Evolutionary conservation across 257 asterid species (phyloP).

Genomic region (Paraleonurus japonicus): DNA sequence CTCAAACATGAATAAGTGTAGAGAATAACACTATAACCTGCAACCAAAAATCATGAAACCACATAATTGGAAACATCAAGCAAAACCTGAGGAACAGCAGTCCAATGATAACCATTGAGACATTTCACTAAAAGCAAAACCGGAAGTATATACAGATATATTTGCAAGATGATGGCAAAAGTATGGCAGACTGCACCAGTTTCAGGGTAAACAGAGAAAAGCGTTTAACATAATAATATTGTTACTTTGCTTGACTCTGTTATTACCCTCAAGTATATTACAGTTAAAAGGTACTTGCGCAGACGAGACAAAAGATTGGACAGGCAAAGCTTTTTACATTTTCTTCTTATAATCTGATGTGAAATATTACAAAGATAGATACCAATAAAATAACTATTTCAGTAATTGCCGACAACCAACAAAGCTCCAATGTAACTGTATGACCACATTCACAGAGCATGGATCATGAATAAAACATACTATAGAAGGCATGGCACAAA

Average conservation of each 20-base stretch:
- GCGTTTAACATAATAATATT: background rate
- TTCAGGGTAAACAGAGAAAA: background rate
- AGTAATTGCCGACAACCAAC: constrained; percentile 7
- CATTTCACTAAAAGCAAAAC: background rate
- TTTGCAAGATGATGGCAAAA: background rate
- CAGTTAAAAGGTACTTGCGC: background rate
- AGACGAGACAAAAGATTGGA: background rate
- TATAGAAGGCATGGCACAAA: constrained; percentile 12
- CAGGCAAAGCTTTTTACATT: background rate
- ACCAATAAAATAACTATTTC: background rate
- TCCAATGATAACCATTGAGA: background rate
- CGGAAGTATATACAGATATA: background rate
- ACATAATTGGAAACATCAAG: background rate
- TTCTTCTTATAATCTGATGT: background rate
- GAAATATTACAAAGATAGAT: background rate
- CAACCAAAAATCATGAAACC: constrained; percentile 1
- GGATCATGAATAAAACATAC: background rate
- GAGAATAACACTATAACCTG: background rate
- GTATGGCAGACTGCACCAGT: background rate
- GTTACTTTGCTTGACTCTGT: background rate
- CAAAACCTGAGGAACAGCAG: background rate
- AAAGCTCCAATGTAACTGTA: background rate
- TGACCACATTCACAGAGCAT: background rate
- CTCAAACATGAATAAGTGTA: background rate
- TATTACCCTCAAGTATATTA: background rate